phyloP scores from a whole-genome alignment of 1,284 basidiomycete genomes.

The Boletus nobilissimus region DNA sequence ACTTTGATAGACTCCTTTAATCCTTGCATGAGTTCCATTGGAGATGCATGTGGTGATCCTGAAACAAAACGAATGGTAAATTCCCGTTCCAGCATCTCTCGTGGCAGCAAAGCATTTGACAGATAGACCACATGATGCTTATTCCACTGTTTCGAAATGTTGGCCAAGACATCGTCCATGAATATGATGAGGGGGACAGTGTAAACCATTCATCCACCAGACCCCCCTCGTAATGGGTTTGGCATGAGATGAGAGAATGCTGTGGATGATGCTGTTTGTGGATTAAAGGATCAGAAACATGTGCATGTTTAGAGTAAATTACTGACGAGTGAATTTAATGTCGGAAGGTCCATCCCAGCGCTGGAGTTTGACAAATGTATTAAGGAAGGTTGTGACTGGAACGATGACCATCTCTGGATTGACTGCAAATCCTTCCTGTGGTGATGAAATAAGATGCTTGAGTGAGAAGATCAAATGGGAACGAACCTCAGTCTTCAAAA shows the following conservation, averaged over 20 bases:
- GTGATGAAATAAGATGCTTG: not conserved
- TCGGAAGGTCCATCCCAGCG: not conserved
- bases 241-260: conserved; percentile 26
- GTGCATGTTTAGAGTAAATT: no score
- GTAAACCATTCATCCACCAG: conserved; percentile 32
- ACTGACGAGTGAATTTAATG: not conserved
- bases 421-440: conserved; percentile 27
- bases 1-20: conserved; percentile 36
- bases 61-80: conserved; percentile 43
- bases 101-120: conserved; percentile 34
- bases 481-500: conserved; percentile 9
- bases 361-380: conserved; percentile 24
- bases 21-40: conserved; percentile 42
- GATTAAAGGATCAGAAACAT: no score
- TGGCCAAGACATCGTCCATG: conserved; percentile 49
- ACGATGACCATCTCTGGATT: conserved; percentile 21
- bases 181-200: conserved; percentile 42
- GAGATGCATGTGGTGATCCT: conserved; percentile 43
- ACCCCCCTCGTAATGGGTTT: conserved; percentile 6
- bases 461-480: not conserved
- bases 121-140: conserved; percentile 46
- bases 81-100: conserved; percentile 40
- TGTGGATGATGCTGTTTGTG: conserved; percentile 1
- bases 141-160: conserved; percentile 51
- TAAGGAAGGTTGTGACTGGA: conserved; percentile 14